Evolutionary conservation across 2,329 filamentous ascomycete species (phyloP), one percentile per base, ranked within the genome.

Genomic region (Colletotrichum lentis): DNA sequence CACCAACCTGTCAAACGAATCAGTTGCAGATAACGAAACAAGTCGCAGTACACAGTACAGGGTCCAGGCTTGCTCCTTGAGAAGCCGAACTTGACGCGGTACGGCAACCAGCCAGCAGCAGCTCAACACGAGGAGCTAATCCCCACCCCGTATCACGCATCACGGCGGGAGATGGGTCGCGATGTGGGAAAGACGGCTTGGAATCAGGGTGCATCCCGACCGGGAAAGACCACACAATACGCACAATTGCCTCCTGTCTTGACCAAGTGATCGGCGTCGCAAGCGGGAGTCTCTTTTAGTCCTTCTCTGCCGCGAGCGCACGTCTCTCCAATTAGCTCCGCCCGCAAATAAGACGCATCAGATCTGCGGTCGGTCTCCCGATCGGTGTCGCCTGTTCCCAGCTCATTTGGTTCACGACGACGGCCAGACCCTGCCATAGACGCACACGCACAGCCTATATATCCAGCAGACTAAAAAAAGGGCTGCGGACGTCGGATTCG

Each of bases 1-100:
- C 62, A 55, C 43, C 62, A 52, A 47, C 44, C 54, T 68, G 62
- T 56, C 62, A 65, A 68, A 66, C 56, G 49, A 67, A 55, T 47
- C 62, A 69, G 56, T 61, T 46, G 62, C 62, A 52, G 56, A 69
- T 61, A 55, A 64, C 66, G 62, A 69, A 65, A 66, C 66, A 56
- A 53, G 50, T 58, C 37, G 62, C 62, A 66, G 52, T 35, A 35
- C 8, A 35, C 7, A 35, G 31, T 44, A 59, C 66, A 69, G 50
- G 62, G 66, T 56, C 50, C 62, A 66, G 62, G 61, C 62, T 49
- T 68, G 61, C 43, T 59, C 44, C 31, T 39, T 53, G 54, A 58
- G 24, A 41, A 63, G 52, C 47, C 59, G 55, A 50, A 44, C 65
- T 67, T 58, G 53, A 64, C 65, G 49, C 47, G 41, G 56, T 39